Base-by-base conservation (phyloP, 164 flowering plant species). In the Berberis vulgaris region DNA sequence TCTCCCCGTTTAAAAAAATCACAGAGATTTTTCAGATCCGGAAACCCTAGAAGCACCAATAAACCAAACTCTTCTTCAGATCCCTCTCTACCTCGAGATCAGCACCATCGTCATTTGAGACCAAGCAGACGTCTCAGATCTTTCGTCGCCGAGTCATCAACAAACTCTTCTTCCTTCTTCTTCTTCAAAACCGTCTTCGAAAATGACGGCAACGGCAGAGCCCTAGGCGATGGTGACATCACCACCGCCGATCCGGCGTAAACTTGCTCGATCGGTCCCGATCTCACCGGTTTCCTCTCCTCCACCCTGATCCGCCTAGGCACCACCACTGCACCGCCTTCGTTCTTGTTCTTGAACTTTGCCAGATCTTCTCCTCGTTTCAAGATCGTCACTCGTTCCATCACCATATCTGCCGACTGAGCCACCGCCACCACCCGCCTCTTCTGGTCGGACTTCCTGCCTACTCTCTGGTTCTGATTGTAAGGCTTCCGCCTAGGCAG, bases 151-250 rank as follows among this genome's bases (percentile, higher is more conserved):
- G 74, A 74, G 7, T 81, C 84, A 13, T 79, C 80, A 45, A 57
- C 45, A 26, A 54, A 47, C 8, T 26, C 40, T 1, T 5, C 3
- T 4, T 47, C 61, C 6, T 40, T 57, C 41, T 71, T 78, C 77
- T 77, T 84, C 43, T 57, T 69, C 58, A 80, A 81, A 49, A 87
- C 78, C 77, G 75, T 84, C 43, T 57, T 69, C 58, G 81, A 81
- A 49, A 87, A 87, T 0, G 69, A 76, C 3, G 94, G 94, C 6
- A 87, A 47, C 1, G 96, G 96, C 7, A 88, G 68, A 0, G 85
- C 67, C 41, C 84, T 74, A 7, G 96, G 96, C 2, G 88, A 83
- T 0, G 96, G 96, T 0, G 96, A 86, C 2, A 72, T 50, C 0
- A 72, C 57, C 39, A 77, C 74, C 5, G 81, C 84, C 7, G 85